Conservation (phyloP, 352 stramenopile genomes). For the Phytophthora nicotianae region DNA sequence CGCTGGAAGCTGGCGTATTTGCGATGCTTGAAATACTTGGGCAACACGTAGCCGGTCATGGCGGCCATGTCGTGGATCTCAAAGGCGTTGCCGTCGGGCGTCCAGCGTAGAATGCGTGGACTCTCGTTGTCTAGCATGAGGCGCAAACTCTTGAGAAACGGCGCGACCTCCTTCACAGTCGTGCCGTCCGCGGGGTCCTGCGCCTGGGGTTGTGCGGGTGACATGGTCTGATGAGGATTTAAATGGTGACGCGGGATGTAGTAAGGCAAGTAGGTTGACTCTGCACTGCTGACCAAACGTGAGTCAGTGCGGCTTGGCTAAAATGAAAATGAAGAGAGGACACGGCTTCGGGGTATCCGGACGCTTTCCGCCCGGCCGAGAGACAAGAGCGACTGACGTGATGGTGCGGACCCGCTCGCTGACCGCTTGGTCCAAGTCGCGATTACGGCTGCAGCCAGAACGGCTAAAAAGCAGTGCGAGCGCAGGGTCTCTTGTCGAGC, state of each 20-base stretch:
- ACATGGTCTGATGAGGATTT: background rate
- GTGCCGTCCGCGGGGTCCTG: slow-evolving; percentile 2
- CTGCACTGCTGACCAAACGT: background rate
- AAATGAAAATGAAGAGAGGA: background rate
- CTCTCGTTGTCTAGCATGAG: slow-evolving; percentile 64
- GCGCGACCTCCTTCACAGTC: slow-evolving; percentile 58
- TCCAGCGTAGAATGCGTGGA: slow-evolving; percentile 56
- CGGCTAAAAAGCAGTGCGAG: background rate
- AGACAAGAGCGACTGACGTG: slow-evolving; percentile 1
- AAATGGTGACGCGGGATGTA: background rate
- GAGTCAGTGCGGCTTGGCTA: background rate
- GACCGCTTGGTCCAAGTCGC: background rate
- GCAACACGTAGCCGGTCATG: slow-evolving; percentile 84
- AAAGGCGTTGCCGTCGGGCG: slow-evolving; percentile 56
- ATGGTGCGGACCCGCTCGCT: slow-evolving; percentile 2
- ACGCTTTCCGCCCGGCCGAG: background rate
- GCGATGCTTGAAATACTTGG: slow-evolving; percentile 94
- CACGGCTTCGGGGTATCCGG: background rate
- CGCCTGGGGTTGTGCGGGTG: background rate
- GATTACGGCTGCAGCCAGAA: background rate
- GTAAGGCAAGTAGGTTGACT: background rate
- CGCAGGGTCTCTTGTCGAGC: slow-evolving; percentile 1
- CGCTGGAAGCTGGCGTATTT: slow-evolving; percentile 94
- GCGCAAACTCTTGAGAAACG: slow-evolving; percentile 73
- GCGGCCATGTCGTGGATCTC: slow-evolving; percentile 74